phyloP scores from a whole-genome alignment of 352 stramenopile species.

The Elongisporangium prolatum region DNA sequence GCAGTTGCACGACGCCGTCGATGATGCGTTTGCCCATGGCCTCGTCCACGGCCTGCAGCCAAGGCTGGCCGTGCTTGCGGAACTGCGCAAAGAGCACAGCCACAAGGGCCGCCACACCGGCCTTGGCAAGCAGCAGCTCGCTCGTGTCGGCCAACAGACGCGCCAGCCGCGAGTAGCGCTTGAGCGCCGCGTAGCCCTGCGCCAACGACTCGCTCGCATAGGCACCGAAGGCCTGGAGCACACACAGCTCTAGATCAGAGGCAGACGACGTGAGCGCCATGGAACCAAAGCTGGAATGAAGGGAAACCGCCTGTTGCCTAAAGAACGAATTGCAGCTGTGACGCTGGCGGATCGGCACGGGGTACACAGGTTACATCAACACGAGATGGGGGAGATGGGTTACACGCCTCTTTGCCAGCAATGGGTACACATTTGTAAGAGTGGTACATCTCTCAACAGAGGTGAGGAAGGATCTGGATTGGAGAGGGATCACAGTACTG shows the following conservation, averaged over 20 bases:
- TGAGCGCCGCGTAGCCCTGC: slow-evolving; percentile 39
- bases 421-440: neutral
- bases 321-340: neutral
- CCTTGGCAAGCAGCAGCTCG: slow-evolving; percentile 38
- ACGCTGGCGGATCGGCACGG: neutral
- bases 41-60: slow-evolving; percentile 52
- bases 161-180: slow-evolving; percentile 44
- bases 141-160: slow-evolving; percentile 39
- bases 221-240: slow-evolving; percentile 48
- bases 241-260: slow-evolving; percentile 52
- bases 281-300: neutral
- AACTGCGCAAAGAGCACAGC: slow-evolving; percentile 52
- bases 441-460: neutral
- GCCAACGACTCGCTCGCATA: slow-evolving; percentile 33
- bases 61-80: slow-evolving; percentile 40
- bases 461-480: neutral
- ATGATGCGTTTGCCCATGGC: slow-evolving; percentile 59
- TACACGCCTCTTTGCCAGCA: neutral
- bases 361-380: neutral
- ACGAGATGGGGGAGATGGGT: neutral
- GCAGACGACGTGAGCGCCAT: neutral
- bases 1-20: slow-evolving; percentile 39
- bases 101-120: slow-evolving; percentile 33
- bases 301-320: neutral
- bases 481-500: neutral